phyloP scores from a whole-genome alignment of 1,284 basidiomycete species.

The Hypsizygus ulmarius region DNA sequence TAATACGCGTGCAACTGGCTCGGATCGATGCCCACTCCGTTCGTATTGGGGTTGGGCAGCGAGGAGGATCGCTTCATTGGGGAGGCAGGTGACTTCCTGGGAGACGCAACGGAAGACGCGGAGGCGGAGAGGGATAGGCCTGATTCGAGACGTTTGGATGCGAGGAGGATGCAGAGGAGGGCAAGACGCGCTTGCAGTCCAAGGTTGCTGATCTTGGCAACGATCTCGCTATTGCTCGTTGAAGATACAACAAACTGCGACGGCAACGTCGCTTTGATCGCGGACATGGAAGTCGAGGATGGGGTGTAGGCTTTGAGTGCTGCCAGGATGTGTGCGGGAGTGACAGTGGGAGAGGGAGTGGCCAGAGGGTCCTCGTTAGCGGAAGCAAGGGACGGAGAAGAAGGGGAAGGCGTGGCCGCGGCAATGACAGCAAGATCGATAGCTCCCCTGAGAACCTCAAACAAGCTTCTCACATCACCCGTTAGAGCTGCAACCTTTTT shows the following conservation, averaged over 20 bases:
- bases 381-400: conserved; percentile 16
- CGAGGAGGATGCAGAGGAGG: conserved; percentile 61
- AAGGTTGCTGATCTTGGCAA: conserved; percentile 60
- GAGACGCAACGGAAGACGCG: conserved; percentile 36
- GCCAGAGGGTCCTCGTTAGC: conserved; percentile 38
- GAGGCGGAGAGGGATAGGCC: conserved; percentile 49
- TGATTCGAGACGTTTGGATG: conserved; percentile 56
- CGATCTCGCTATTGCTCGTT: conserved; percentile 56
- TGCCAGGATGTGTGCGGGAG: conserved; percentile 61
- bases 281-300: conserved; percentile 35
- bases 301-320: conserved; percentile 70
- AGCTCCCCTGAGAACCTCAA: conserved; percentile 74
- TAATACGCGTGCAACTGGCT: conserved; percentile 66
- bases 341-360: conserved; percentile 44
- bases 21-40: conserved; percentile 46
- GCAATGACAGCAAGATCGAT: conserved; percentile 61
- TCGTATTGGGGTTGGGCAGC: conserved; percentile 19
- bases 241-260: conserved; percentile 23
- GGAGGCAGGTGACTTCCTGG: conserved; percentile 46
- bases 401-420: conserved; percentile 9
- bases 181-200: conserved; percentile 71
- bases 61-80: conserved; percentile 54
- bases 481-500: conserved; percentile 77
- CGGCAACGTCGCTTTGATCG: conserved; percentile 18
- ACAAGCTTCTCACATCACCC: conserved; percentile 73